A percentile compares a stretch with the other conserved stretches of the same genome.
Evolutionary conservation across 768 basidiomycete genomes (phyloP).

Genomic region (Boletus rubroflammeus): DNA sequence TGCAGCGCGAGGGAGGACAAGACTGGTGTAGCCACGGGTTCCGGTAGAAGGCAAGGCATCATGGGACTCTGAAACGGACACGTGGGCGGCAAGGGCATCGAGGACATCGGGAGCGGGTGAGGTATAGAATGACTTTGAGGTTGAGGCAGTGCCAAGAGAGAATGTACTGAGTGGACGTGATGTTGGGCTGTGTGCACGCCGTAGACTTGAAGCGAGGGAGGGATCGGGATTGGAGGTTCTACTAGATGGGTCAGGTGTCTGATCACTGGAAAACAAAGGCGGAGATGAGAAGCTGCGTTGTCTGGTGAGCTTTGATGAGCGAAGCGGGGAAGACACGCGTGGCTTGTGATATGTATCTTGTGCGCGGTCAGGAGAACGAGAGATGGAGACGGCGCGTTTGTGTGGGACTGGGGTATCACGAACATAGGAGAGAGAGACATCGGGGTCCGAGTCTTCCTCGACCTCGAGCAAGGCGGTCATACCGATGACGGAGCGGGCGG

Average conservation of each 20-base stretch:
- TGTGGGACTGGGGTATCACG: constrained; percentile 11
- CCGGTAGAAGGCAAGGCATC: constrained; percentile 42
- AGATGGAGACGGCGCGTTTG: constrained; percentile 14
- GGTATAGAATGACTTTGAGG: constrained; percentile 33
- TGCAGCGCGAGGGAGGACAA: constrained; percentile 46
- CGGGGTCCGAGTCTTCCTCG: constrained; percentile 42
- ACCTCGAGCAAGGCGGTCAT: constrained; percentile 54
- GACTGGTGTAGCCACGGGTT: constrained; percentile 53
- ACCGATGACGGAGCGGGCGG: constrained; percentile 45
- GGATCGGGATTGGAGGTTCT: neutral
- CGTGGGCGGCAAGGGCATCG: constrained; percentile 32
- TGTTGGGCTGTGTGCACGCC: constrained; percentile 8
- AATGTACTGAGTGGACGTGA: constrained; percentile 13
- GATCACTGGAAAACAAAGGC: constrained; percentile 9
- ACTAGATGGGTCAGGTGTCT: constrained; percentile 1
- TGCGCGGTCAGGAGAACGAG: constrained; percentile 10
- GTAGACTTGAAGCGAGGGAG: constrained; percentile 7
- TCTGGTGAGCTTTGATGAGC: constrained; percentile 22
- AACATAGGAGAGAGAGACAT: constrained; percentile 3
- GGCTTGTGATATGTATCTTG: constrained; percentile 14
- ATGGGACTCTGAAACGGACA: constrained; percentile 23
- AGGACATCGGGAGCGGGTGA: constrained; percentile 28
- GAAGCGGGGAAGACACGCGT: constrained; percentile 25
- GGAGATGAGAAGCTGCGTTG: constrained; percentile 33
- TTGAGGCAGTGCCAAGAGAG: constrained; percentile 16